Evolutionary conservation across 2,329 filamentous ascomycete species (phyloP).

Genomic region (Xylariaceae sp.): DNA sequence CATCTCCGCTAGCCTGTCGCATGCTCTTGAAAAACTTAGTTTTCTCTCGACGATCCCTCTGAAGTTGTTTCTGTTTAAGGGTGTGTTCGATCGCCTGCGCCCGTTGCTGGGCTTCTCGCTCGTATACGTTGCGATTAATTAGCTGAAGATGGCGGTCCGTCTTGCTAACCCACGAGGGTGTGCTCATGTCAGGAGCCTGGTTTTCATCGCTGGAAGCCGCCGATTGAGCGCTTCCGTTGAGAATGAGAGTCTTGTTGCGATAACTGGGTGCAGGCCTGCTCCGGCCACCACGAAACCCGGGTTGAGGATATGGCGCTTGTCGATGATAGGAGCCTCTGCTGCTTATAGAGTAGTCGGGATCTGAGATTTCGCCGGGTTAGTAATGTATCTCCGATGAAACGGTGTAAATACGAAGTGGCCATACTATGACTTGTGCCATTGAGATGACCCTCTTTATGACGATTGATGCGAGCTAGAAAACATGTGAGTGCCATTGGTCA

Average conservation of each 20-base stretch:
- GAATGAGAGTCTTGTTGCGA: conserved; percentile 42
- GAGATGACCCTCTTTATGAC: conserved; percentile 70
- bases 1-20: conserved; percentile 42
- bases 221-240: conserved; percentile 37
- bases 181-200: conserved; percentile 45
- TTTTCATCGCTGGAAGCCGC: conserved; percentile 36
- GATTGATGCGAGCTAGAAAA: conserved; percentile 75
- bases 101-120: conserved; percentile 72
- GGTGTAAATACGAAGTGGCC: not conserved
- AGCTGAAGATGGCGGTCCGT: conserved; percentile 80
- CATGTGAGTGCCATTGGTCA: conserved; percentile 31
- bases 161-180: conserved; percentile 69
- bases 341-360: conserved; percentile 24
- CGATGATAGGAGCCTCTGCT: conserved; percentile 33
- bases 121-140: conserved; percentile 80
- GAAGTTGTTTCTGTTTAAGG: conserved; percentile 60
- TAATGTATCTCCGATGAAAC: not conserved
- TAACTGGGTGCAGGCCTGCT: conserved; percentile 35
- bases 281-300: conserved; percentile 35
- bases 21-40: conserved; percentile 59
- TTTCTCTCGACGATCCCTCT: conserved; percentile 62
- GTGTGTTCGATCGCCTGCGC: conserved; percentile 75
- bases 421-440: conserved; percentile 45
- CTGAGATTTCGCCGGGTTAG: conserved; percentile 21
- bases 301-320: conserved; percentile 38